Evolutionary conservation across 768 basidiomycete species (phyloP).

Genomic region (Tricholoma sp.): DNA sequence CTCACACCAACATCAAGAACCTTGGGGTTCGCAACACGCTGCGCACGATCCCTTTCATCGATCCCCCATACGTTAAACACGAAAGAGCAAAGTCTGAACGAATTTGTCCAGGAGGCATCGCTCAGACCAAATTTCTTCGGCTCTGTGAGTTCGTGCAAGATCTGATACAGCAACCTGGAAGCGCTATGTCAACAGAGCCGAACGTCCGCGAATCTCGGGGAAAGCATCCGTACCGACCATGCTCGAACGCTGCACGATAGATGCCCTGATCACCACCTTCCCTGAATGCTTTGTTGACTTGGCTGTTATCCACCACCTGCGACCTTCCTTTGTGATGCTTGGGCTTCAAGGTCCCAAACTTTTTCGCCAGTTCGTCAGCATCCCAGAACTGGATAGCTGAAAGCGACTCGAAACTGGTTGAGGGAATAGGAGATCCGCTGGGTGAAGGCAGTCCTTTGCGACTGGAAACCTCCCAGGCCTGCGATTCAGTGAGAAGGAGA

Average conservation of each 20-base stretch:
- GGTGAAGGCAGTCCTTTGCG: constrained; percentile 11
- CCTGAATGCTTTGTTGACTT: constrained; percentile 35
- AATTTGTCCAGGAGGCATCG: constrained; percentile 25
- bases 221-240: constrained; percentile 32
- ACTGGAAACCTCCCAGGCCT: constrained; percentile 19
- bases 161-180: constrained; percentile 25
- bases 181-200: neutral
- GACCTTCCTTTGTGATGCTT: constrained; percentile 29
- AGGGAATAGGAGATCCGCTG: constrained; percentile 3
- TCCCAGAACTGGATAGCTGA: constrained; percentile 42
- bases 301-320: constrained; percentile 32
- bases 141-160: constrained; percentile 21
- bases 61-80: constrained; percentile 27
- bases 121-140: constrained; percentile 24
- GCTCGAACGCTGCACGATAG: constrained; percentile 40
- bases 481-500: constrained; percentile 33
- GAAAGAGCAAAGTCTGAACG: constrained; percentile 30
- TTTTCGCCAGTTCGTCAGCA: constrained; percentile 27
- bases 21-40: constrained; percentile 20
- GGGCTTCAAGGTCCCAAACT: constrained; percentile 33
- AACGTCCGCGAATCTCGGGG: neutral
- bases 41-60: constrained; percentile 25
- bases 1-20: constrained; percentile 37
- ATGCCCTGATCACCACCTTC: constrained; percentile 13
- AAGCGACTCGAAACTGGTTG: constrained; percentile 35